Evolutionary conservation across 2,329 filamentous ascomycete genomes (phyloP).

Genomic region (Talaromyces sp.): DNA sequence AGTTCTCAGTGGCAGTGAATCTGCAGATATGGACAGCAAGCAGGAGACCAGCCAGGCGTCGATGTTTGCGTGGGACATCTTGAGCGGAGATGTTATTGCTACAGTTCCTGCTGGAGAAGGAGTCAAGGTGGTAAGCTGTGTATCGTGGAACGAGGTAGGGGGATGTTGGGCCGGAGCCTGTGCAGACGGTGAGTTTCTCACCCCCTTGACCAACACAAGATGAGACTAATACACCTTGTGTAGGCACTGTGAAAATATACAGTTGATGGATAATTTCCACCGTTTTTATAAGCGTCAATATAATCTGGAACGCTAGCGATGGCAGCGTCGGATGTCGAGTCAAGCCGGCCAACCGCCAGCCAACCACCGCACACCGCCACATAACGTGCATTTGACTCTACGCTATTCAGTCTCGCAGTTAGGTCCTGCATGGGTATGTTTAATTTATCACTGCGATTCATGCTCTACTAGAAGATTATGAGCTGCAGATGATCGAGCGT

Average conservation of each 20-base stretch:
- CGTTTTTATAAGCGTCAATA: not conserved
- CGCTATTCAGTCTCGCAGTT: not conserved
- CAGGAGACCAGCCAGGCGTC: slow-evolving; percentile 21
- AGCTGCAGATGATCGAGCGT: not conserved
- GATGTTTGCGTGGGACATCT: slow-evolving; percentile 70
- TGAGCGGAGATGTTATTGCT: slow-evolving; percentile 65
- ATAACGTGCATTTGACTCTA: not conserved
- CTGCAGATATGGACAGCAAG: slow-evolving; percentile 23
- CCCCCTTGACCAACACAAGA: not conserved
- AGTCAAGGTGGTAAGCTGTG: slow-evolving; percentile 42
- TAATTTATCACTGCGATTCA: not conserved
- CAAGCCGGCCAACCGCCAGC: not conserved
- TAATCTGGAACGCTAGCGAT: not conserved
- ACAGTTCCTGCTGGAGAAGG: slow-evolving; percentile 46
- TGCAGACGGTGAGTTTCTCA: slow-evolving; percentile 33
- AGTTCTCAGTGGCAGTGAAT: slow-evolving; percentile 77
- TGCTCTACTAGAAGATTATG: not conserved
- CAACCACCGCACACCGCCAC: slow-evolving; percentile 4
- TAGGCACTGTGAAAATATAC: slow-evolving; percentile 23
- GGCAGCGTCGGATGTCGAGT: not conserved
- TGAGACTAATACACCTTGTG: slow-evolving; percentile 5
- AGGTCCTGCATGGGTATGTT: not conserved
- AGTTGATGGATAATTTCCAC: slow-evolving; percentile 1
- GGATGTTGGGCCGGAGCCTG: slow-evolving; percentile 38
- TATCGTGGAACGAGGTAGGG: slow-evolving; percentile 41